phyloP scores from a whole-genome alignment of 2,329 filamentous ascomycete species.

The Sordariomycetes sp. region DNA sequence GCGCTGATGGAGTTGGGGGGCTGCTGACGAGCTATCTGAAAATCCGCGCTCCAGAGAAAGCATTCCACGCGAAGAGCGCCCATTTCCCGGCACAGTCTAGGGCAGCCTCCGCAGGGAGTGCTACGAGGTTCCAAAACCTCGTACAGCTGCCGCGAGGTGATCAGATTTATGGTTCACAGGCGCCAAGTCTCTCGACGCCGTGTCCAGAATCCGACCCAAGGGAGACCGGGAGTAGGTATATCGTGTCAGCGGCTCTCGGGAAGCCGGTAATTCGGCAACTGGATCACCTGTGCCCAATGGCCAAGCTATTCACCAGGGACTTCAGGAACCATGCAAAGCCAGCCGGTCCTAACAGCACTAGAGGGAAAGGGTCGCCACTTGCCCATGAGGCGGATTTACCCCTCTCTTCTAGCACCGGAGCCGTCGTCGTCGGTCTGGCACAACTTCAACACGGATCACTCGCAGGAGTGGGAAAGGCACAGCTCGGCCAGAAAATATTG shows the following conservation, averaged over 20 bases:
- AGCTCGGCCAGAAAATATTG: conserved; percentile 44
- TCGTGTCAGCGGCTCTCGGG: conserved; percentile 5
- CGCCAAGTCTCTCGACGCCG: not conserved
- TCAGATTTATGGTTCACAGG: not conserved
- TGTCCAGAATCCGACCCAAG: not conserved
- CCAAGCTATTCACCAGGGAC: conserved; percentile 2
- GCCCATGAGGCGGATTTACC: conserved; percentile 61
- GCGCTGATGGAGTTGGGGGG: conserved; percentile 3
- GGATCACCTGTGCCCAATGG: conserved; percentile 5
- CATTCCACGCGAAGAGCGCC: not conserved
- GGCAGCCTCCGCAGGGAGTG: not conserved
- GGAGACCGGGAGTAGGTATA: not conserved
- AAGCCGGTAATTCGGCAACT: conserved; percentile 1
- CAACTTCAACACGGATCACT: conserved; percentile 61
- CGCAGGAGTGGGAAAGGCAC: conserved; percentile 23
- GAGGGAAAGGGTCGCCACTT: conserved; percentile 18
- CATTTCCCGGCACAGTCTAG: not conserved
- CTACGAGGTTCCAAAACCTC: not conserved
- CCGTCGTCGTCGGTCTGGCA: conserved; percentile 62
- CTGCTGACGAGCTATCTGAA: not conserved
- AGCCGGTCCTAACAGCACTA: not conserved
- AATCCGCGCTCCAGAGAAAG: not conserved
- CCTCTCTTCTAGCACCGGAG: conserved; percentile 28
- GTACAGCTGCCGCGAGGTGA: not conserved
- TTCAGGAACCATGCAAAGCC: not conserved